These are phyloP conservation scores for Coccinonectria pachysandricola DNA, from an alignment of 2,329 filamentous ascomycete genomes.

Conservation along the genomic window DNA sequence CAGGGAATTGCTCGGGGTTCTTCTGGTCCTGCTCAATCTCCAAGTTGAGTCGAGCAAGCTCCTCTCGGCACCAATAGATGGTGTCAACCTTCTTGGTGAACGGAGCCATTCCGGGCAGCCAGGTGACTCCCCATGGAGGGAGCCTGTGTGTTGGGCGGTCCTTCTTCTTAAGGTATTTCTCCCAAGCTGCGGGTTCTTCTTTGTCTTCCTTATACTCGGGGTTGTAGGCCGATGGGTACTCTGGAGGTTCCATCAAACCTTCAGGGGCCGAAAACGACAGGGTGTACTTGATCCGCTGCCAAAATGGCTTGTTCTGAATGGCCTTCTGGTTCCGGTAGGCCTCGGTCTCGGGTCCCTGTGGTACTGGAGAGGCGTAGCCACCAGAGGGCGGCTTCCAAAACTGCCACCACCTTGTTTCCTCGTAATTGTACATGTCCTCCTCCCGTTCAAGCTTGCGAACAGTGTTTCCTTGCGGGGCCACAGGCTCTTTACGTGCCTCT, in stretches of 20 bases:
- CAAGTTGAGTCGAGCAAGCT: slow-evolving; percentile 77
- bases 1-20: slow-evolving; percentile 72
- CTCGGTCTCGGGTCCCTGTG: slow-evolving; percentile 40
- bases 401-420: slow-evolving; percentile 44
- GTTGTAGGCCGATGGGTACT: slow-evolving; percentile 57
- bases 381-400: slow-evolving; percentile 56
- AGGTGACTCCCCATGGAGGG: slow-evolving; percentile 49
- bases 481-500: slow-evolving; percentile 1
- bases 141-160: slow-evolving; percentile 79
- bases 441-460: slow-evolving; percentile 39
- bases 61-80: slow-evolving; percentile 81
- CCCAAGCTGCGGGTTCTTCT: slow-evolving; percentile 62
- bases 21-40: slow-evolving; percentile 89
- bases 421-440: slow-evolving; percentile 37
- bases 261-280: slow-evolving; percentile 39
- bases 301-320: slow-evolving; percentile 35
- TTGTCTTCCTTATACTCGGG: slow-evolving; percentile 46
- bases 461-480: slow-evolving; percentile 32
- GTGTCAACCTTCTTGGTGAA: slow-evolving; percentile 88
- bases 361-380: slow-evolving; percentile 50
- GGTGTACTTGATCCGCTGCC: slow-evolving; percentile 37
- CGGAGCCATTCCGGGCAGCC: slow-evolving; percentile 69
- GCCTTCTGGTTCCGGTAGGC: slow-evolving; percentile 23
- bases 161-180: slow-evolving; percentile 68
- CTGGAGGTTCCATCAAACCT: slow-evolving; percentile 29